phyloP scores from a whole-genome alignment of 371 early-diverging fungal species.

The Mycotypha africana region DNA sequence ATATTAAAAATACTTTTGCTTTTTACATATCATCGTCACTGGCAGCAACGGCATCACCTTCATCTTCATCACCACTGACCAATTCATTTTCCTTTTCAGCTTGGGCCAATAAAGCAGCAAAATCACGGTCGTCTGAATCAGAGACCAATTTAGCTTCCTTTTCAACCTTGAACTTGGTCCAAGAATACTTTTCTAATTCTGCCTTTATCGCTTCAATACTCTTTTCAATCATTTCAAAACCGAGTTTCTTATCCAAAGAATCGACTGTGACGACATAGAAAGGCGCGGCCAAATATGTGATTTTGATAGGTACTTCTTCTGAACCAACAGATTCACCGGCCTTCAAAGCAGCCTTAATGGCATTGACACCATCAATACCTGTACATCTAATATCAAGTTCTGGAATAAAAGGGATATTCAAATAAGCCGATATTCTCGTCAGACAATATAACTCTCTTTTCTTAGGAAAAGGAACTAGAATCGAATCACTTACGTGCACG shows the following conservation, averaged over 20 bases:
- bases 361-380: slow-evolving; percentile 96
- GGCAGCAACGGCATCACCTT: slow-evolving; percentile 65
- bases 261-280: slow-evolving; percentile 91
- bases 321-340: slow-evolving; percentile 89
- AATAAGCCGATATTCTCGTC: no score
- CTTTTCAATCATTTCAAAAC: slow-evolving; percentile 86
- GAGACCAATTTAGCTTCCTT: slow-evolving; percentile 90
- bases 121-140: slow-evolving; percentile 81
- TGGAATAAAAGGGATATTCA: background rate
- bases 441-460: no score
- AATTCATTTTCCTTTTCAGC: slow-evolving; percentile 94
- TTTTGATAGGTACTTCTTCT: slow-evolving; percentile 81
- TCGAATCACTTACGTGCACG: slow-evolving; percentile 66
- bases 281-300: slow-evolving; percentile 82
- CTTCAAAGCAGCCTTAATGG: slow-evolving; percentile 89
- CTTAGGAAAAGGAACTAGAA: no score
- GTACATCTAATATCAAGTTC: slow-evolving; percentile 98
- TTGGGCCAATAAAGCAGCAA: slow-evolving; percentile 87
- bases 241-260: slow-evolving; percentile 81
- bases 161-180: slow-evolving; percentile 63
- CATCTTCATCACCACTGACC: slow-evolving; percentile 90
- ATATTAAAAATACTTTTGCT: no score
- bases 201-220: slow-evolving; percentile 84
- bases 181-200: slow-evolving; percentile 59
- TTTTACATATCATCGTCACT: slow-evolving; percentile 51